Percentiles rank a stretch among this genome's conserved stretches.
Evolutionary conservation across 2,329 filamentous ascomycete genomes (phyloP).

Genomic region (Davidsoniella eucalypti): DNA sequence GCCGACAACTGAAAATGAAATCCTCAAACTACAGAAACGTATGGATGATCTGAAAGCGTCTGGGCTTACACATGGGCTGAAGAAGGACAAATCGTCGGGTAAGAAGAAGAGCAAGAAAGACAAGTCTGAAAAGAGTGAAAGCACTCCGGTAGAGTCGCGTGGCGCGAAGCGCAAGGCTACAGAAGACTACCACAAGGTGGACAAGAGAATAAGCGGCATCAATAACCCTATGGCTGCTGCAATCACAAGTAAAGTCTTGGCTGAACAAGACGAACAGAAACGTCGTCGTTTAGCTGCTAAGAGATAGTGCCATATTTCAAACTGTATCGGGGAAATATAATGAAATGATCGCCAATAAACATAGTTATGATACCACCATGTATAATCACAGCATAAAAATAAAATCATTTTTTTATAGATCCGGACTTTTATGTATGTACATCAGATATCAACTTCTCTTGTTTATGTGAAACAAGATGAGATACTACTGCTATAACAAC

Average conservation of each 20-base stretch:
- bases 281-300: slow-evolving; percentile 44
- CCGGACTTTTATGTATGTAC: background rate
- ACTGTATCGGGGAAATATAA: background rate
- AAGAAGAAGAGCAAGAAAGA: slow-evolving; percentile 65
- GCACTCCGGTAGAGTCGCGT: background rate
- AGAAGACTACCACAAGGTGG: slow-evolving; percentile 13
- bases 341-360: background rate
- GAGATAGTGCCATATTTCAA: slow-evolving; percentile 2
- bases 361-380: background rate
- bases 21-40: slow-evolving; percentile 48
- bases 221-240: slow-evolving; percentile 79
- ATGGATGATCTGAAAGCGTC: slow-evolving; percentile 51
- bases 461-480: no score
- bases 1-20: slow-evolving; percentile 52
- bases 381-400: background rate
- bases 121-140: slow-evolving; percentile 18
- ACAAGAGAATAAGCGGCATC: slow-evolving; percentile 42
- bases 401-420: background rate
- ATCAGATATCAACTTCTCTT: background rate
- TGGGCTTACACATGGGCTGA: slow-evolving; percentile 71
- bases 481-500: no score
- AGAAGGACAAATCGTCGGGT: slow-evolving; percentile 50
- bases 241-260: slow-evolving; percentile 70
- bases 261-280: slow-evolving; percentile 75
- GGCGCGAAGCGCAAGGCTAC: slow-evolving; percentile 19